These are phyloP conservation scores for Allium sativum DNA, from an alignment of 106 monocot species.

Conservation along the genomic window DNA sequence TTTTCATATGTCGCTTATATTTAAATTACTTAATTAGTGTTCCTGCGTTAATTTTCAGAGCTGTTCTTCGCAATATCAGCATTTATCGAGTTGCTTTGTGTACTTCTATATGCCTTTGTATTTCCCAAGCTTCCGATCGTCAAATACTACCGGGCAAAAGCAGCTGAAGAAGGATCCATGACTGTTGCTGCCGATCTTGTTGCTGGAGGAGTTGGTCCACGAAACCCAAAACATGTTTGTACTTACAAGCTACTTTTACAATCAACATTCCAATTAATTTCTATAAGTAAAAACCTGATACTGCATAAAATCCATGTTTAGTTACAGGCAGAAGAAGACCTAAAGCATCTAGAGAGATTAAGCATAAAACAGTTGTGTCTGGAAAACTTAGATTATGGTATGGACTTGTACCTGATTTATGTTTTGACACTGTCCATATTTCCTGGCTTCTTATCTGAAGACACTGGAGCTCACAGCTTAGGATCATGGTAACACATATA, in stretches of 20 bases:
- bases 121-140: constrained; percentile 85
- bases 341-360: constrained; percentile 26
- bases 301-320: too few species aligned
- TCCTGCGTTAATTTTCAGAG: constrained; percentile 21
- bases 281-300: too few species aligned
- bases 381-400: constrained; percentile 44
- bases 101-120: constrained; percentile 73
- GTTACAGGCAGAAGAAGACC: constrained; percentile 24
- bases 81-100: constrained; percentile 67
- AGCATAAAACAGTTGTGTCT: constrained; percentile 30
- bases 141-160: constrained; percentile 49
- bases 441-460: constrained; percentile 55
- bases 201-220: constrained; percentile 48
- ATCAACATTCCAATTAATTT: too few species aligned
- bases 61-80: constrained; percentile 49
- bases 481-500: constrained; percentile 37
- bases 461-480: constrained; percentile 38
- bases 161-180: constrained; percentile 60
- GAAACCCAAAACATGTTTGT: background rate
- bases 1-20: background rate
- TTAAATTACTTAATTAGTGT: background rate
- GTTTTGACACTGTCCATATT: constrained; percentile 58
- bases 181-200: constrained; percentile 74
- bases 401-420: constrained; percentile 39
- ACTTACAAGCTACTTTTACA: too few species aligned